A percentile compares a stretch with the other conserved stretches of the same genome.
phyloP scores from a whole-genome alignment of 495 filamentous ascomycete genomes.

The Bryoglossum gracile region DNA sequence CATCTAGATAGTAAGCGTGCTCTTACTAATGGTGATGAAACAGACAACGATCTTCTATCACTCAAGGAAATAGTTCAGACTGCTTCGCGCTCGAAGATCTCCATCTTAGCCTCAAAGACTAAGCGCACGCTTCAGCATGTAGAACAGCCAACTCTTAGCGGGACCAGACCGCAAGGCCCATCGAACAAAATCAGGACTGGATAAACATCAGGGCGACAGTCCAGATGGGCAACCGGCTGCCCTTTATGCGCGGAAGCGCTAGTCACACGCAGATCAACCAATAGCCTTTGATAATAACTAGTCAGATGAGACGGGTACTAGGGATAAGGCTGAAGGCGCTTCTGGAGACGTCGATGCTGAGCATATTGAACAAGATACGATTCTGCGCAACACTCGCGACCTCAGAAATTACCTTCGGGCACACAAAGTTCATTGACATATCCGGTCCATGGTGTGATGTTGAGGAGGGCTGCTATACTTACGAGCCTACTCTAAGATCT shows the following conservation, averaged over 20 bases:
- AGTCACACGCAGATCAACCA: slow-evolving; percentile 16
- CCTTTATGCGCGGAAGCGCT: slow-evolving; percentile 10
- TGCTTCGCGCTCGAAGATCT: background rate
- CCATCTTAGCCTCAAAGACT: background rate
- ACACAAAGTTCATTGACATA: background rate
- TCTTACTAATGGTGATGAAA: background rate
- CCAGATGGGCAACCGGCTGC: slow-evolving; percentile 9
- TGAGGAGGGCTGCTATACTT: slow-evolving; percentile 1
- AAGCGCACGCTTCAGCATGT: slow-evolving; percentile 3
- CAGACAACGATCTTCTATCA: background rate
- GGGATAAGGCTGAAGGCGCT: slow-evolving; percentile 9
- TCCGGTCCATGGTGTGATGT: slow-evolving; percentile 5
- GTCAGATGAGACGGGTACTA: slow-evolving; percentile 4
- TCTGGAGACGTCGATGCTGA: slow-evolving; percentile 11
- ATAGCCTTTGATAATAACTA: slow-evolving; percentile 14
- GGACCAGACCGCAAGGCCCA: background rate
- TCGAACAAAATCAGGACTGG: slow-evolving; percentile 4
- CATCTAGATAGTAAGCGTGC: background rate
- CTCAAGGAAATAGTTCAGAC: background rate
- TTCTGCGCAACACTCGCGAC: background rate
- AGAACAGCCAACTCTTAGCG: slow-evolving; percentile 20
- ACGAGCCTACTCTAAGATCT: background rate
- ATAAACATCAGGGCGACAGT: slow-evolving; percentile 9
- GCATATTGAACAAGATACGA: slow-evolving; percentile 7
- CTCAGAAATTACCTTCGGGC: background rate